Evolutionary conservation across 306 rosid genomes (phyloP).

Genomic region (Inga laurina): DNA sequence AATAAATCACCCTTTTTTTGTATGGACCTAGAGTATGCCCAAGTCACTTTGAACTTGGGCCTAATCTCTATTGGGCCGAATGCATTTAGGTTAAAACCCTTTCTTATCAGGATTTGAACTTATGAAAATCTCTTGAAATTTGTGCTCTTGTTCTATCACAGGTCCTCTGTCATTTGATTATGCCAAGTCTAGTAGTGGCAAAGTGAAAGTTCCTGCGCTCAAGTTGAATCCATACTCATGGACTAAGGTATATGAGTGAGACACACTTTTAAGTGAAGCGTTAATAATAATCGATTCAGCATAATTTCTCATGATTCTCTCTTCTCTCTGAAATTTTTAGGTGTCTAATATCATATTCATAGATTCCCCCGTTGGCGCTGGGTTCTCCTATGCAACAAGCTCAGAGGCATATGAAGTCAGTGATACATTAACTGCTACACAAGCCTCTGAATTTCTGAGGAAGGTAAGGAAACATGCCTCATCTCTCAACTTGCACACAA

Average conservation of each 20-base stretch:
- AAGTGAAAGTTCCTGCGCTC: neutral
- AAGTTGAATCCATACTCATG: conserved; percentile 38
- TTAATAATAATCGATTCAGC: too few relatives aligned
- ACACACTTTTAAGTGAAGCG: too few relatives aligned
- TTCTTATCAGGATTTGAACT: too few relatives aligned
- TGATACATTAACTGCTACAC: neutral
- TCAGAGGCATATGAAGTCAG: neutral
- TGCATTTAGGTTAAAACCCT: too few relatives aligned
- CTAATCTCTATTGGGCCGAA: too few relatives aligned
- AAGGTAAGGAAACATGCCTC: neutral
- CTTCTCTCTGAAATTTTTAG: neutral
- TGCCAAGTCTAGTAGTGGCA: conserved; percentile 4
- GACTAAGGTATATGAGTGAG: conserved; percentile 34
- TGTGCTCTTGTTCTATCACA: neutral
- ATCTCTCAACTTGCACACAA: neutral
- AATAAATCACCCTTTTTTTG: too few relatives aligned
- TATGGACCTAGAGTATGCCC: too few relatives aligned
- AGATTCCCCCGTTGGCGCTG: conserved; percentile 5
- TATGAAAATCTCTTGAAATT: neutral
- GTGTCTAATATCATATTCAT: conserved; percentile 1
- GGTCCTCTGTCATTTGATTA: conserved; percentile 41
- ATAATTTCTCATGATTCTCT: neutral
- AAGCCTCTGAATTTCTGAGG: neutral
- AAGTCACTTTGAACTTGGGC: too few relatives aligned
- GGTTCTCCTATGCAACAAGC: conserved; percentile 10